phyloP scores from a whole-genome alignment of 2,329 filamentous ascomycete species.

The Calonectria honghensis region DNA sequence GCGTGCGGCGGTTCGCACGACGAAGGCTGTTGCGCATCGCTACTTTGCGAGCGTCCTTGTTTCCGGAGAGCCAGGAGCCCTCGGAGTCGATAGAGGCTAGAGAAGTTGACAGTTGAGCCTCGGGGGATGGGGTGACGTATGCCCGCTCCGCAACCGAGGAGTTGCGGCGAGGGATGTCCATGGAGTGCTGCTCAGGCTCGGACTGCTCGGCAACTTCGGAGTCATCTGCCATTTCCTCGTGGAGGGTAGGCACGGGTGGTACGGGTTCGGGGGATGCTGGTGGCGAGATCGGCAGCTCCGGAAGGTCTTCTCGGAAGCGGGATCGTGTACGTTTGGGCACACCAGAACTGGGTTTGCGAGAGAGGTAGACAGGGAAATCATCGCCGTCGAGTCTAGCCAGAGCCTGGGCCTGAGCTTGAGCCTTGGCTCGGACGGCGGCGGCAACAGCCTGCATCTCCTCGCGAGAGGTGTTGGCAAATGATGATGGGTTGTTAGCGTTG shows the following conservation, averaged over 20 bases:
- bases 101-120: constrained; percentile 85
- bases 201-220: constrained; percentile 58
- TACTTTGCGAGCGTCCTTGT: constrained; percentile 70
- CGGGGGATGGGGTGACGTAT: constrained; percentile 67
- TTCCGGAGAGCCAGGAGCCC: constrained; percentile 94
- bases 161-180: constrained; percentile 54
- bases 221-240: constrained; percentile 51
- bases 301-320: constrained; percentile 93
- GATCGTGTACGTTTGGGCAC: constrained; percentile 88
- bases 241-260: constrained; percentile 59
- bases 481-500: constrained; percentile 72
- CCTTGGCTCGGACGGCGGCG: constrained; percentile 54
- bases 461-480: constrained; percentile 94
- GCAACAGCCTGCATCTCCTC: constrained; percentile 81
- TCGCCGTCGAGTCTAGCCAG: constrained; percentile 61
- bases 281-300: constrained; percentile 89
- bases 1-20: constrained; percentile 57
- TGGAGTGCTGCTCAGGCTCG: constrained; percentile 63
- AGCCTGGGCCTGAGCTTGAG: constrained; percentile 58
- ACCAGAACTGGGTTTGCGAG: constrained; percentile 61
- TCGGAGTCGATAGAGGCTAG: constrained; percentile 96
- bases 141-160: constrained; percentile 52
- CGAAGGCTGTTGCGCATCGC: constrained; percentile 66
- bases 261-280: constrained; percentile 86
- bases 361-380: constrained; percentile 55